Conservation (phyloP, 225 moss, liverwort and hornwort species). For the Bryoerythrophyllum caledonicum region DNA sequence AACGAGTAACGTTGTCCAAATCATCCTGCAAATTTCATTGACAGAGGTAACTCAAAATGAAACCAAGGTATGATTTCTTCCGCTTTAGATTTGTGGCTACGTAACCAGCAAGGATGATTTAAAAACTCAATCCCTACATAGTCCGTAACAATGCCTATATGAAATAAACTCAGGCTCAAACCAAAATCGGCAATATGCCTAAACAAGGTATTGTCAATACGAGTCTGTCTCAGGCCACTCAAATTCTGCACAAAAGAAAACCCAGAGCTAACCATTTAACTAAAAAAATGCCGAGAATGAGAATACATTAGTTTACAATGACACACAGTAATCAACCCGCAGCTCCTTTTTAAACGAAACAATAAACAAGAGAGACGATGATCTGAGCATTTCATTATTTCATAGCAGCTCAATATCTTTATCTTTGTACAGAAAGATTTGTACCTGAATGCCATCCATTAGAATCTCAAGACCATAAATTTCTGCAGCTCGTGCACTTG, state of each 20-base stretch:
- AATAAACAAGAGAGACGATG: constrained; percentile 4
- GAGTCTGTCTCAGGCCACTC: constrained; percentile 1
- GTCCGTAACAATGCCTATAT: background rate
- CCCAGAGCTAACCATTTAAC: background rate
- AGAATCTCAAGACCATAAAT: constrained; percentile 88
- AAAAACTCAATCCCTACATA: background rate
- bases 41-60: constrained; percentile 3
- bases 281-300: background rate
- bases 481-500: constrained; percentile 91
- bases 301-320: background rate
- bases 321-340: constrained; percentile 4
- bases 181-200: constrained; percentile 2
- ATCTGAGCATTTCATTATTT: constrained; percentile 2
- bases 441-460: constrained; percentile 92
- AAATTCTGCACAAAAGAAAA: background rate
- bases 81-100: background rate
- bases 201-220: background rate
- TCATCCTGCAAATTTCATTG: constrained; percentile 61
- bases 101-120: constrained; percentile 2
- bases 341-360: background rate
- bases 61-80: constrained; percentile 1
- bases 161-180: constrained; percentile 3
- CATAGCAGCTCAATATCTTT: constrained; percentile 10
- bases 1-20: constrained; percentile 90
- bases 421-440: background rate